Base-by-base conservation (phyloP, 108 stramenopile genomes). In the Cyclotella distinguenda region DNA sequence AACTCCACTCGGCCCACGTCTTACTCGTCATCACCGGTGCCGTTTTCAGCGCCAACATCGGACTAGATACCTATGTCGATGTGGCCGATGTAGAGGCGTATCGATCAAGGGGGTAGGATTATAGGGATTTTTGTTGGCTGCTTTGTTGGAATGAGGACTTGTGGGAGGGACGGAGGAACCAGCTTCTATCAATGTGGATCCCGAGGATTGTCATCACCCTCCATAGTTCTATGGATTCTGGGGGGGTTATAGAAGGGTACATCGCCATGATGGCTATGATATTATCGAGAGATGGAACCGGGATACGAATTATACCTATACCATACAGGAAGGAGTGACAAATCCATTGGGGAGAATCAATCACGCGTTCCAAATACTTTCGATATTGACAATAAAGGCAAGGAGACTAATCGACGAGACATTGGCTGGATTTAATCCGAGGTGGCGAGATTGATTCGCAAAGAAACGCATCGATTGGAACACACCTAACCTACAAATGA, bases 251-350 rank as follows among this genome's bases (percentile, higher is more conserved):
- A 26, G 64, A n/a, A 50, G 39, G 22, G 60, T 74, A 0, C 9
- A 35, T 26, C 80, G 81, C 15, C 84, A 84, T 49, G 53, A 66
- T n/a, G 84, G 84, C 4, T 84, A 84, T 48, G 49, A 70, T 12
- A 75, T 84, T 40, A 53, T 84, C 39, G 59, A 64, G 10, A 31
- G 50, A 30, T 84, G 84, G 84, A 69, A 68, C 1, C 35, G 61
- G 22, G 66, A 66, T 38, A 67, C 50, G 49, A 68, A 78, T 36
- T n/a, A n/a, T n/a, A n/a, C n/a, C n/a, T n/a, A n/a, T n/a, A 19
- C 26, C 12, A 4, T 9, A 1, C 10, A 13, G 33, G 44, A 26
- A 16, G 46, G 3, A 16, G 40, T 4, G 40, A 4, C 4, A 1
- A 16, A 42, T 42, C n/a, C 2, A 2, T 16, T 16, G n/a, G 40